Evolutionary conservation across 306 rosid species (phyloP), one percentile per base, ranked within the genome.

Genomic region (Rosa rugosa): DNA sequence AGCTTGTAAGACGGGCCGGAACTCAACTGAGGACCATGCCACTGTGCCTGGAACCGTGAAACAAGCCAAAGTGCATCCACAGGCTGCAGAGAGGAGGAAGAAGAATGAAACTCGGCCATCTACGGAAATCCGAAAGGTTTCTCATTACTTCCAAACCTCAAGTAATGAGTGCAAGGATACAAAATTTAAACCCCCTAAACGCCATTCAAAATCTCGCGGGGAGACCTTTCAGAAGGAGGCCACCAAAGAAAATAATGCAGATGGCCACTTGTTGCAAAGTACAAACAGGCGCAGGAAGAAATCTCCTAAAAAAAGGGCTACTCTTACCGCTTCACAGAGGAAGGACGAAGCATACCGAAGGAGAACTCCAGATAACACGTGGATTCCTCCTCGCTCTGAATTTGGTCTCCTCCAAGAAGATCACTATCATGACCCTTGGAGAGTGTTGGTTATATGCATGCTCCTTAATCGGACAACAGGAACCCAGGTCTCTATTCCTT

Each of bases 351-450:
- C 96, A 34, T 93, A 91, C 73, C 76, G 40, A 69, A 89, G 91
- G 73, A 85, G 49, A 85, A 41, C 84, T 25, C 56, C 80, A 6
- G 84, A 89, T 68, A 85, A 93, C 76, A 81, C 80, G 70, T 93
- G 96, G 97, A 63, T 60, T 47, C 94, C 97, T 80, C 97, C 97
- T 11, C 81, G 81, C 70, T 91, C 97, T 13, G 18, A 18, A 0
- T 10, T 23, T 59, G 11, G 25, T 82, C 96, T 93, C 67, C 84
- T 93, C 74, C 96, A 93, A 83, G 92, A 93, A 79, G 81, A 75
- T 64, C 96, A 93, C 75, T 67, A 59, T 6, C 82, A 84, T 68
- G 93, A 93, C 78, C 97, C 97, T 38, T 91, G 96, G 97, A 89
- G 90, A 71, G 94, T 93, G 22, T 57, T 93, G 77, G 84, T 89